Evolutionary conservation across 2,329 filamentous ascomycete genomes (phyloP), one percentile per base, ranked within the genome.

Genomic region (Talaromyces sp.): DNA sequence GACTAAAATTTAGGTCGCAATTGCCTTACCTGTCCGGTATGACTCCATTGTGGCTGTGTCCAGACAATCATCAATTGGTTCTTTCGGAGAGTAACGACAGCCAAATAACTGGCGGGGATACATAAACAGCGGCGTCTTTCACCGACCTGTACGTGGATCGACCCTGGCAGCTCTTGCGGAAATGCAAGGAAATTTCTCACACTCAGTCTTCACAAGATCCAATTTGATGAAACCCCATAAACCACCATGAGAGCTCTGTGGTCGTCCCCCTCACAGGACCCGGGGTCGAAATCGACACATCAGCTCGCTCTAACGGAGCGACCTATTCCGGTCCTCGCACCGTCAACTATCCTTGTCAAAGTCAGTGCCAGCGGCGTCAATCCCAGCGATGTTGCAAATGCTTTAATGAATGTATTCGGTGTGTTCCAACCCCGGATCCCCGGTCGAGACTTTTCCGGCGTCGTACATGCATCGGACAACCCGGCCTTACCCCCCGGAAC

Each of bases 361-460:
- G 52, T 56, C 31, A 5, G 52, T 37, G 23, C 33, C 18, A 56
- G 52, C 52, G 52, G 52, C 44, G 21, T 56, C 31, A 56, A 56
- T 23, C 35, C 52, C 21, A 56, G 52, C n/a, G 52, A 56, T 39
- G 52, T 35, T 5, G 52, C 18, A 37, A 56, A 40, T 14, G 52
- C n/a, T 35, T 35, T 56, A 35, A 40, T 16, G 18, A 28, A 56
- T 18, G 18, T 37, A 35, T 56, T 56, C 33, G 18, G 52, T 21
- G 11, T 40, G 18, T 56, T 35, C 23, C 33, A 28, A 25, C 68
- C 2, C 62, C 66, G 5, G 28, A 66, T 76, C 16, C 70, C 70
- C 21, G 71, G 74, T 48, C 71, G 71, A 16, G 73, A 76, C 61
- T 74, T 71, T 40, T 69, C 71, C 7, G 73, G 72, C 4, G 64